Evolutionary conservation across 805 yeast species (phyloP).

Genomic region (Spathaspora passalidarum): DNA sequence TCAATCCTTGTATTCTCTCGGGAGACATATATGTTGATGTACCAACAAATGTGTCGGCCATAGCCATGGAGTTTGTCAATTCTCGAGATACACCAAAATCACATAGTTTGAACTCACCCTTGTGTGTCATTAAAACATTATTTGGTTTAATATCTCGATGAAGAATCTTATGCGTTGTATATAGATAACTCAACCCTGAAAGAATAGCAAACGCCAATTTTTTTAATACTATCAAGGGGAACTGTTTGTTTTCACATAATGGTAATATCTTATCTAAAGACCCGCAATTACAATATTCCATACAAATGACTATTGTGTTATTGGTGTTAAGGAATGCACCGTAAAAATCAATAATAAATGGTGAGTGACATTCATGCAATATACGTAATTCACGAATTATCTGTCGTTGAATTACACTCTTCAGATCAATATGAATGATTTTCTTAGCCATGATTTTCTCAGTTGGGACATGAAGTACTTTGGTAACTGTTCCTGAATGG

Average conservation of each 20-base stretch:
- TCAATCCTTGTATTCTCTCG: constrained; percentile 92
- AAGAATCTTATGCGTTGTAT: constrained; percentile 80
- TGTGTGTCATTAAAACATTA: constrained; percentile 81
- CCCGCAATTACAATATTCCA: constrained; percentile 96
- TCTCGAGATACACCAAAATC: constrained; percentile 97
- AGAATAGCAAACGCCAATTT: constrained; percentile 75
- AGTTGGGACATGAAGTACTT: constrained; percentile 85
- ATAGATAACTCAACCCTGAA: constrained; percentile 77
- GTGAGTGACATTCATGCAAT: constrained; percentile 83
- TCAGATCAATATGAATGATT: constrained; percentile 80
- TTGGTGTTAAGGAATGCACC: constrained; percentile 74
- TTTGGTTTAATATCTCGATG: constrained; percentile 97
- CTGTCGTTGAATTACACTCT: constrained; percentile 74
- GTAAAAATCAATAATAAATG: constrained; percentile 82
- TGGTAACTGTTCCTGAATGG: constrained; percentile 88
- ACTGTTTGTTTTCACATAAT: constrained; percentile 33
- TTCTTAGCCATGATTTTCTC: constrained; percentile 89
- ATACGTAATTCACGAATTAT: constrained; percentile 85
- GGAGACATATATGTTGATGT: constrained; percentile 97
- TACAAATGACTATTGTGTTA: constrained; percentile 80
- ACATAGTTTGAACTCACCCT: constrained; percentile 86
- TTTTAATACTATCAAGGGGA: constrained; percentile 64
- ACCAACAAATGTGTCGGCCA: constrained; percentile 96
- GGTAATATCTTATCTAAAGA: constrained; percentile 80
- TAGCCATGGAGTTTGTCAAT: constrained; percentile 76